Evolutionary conservation across 108 stramenopile genomes (phyloP), one percentile per base, ranked within the genome.

Genomic region (Skeletonema grethae): DNA sequence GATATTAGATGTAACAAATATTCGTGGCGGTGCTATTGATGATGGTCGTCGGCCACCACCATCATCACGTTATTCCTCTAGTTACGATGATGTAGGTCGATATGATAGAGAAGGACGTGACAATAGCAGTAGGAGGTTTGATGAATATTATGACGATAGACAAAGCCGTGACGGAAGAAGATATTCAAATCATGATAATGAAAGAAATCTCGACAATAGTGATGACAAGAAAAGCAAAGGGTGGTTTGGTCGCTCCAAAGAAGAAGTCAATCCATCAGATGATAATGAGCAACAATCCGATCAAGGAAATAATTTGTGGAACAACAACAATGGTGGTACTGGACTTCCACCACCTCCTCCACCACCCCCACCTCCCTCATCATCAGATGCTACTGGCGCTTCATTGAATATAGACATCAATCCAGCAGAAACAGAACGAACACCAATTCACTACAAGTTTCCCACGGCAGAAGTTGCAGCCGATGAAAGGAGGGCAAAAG

Each of bases 391-490:
- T 5, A 70, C 43, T 8, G 20, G 5, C 35, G 31, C 31, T 34
- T 10, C 53, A 24, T 61, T 48, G 36, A 34, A n/a, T 20, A 50
- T 39, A 16, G 63, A 73, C 1, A 68, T 72, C 18, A 62, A 80
- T 80, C 79, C 79, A 24, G 72, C 79, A 43, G 56, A 72, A 41
- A 80, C 61, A 38, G 72, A 73, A 53, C 73, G 72, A 63, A 46
- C 59, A 43, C 79, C 79, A 29, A 80, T 80, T 35, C 72, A 80
- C 68, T 80, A 80, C 63, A 73, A 63, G 57, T 80, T 80, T 62
- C 79, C 79, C 39, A 69, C 72, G 7, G 72, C 72, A 35, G 79
- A 80, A 64, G 67, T 48, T 46, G 72, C 72, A 8, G 79, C 67
- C 20, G 61, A 67, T 30, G 68, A 65, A 46, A 68, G 79, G 63